Conservation (phyloP, 441 rosid genomes). For the Aleurites moluccanus region DNA sequence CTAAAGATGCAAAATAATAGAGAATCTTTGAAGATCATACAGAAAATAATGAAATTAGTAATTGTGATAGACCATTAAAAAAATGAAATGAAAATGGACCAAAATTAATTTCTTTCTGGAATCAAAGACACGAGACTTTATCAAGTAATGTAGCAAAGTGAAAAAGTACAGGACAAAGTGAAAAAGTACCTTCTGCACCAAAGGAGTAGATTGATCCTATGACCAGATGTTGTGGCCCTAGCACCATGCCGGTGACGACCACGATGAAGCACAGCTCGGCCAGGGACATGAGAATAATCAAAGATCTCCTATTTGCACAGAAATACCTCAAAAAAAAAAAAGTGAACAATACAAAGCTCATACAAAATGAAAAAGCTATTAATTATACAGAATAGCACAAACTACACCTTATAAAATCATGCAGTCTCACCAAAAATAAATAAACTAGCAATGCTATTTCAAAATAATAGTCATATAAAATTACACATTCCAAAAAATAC, state of each 20-base stretch:
- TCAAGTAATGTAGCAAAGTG: neutral
- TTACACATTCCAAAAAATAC: neutral
- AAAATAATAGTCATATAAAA: neutral
- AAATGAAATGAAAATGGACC: neutral
- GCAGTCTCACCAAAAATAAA: neutral
- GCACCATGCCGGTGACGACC: constrained; percentile 95
- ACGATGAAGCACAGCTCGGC: constrained; percentile 82
- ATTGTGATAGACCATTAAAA: neutral
- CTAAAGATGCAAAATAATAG: neutral
- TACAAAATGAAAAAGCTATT: neutral
- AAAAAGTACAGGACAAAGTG: neutral
- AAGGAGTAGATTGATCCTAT: constrained; percentile 69
- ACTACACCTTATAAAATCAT: neutral
- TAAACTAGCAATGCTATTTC: neutral
- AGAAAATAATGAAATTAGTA: neutral
- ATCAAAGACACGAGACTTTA: neutral
- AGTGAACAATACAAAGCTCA: neutral
- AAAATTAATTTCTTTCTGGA: neutral
- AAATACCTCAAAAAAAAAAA: constrained; percentile 22
- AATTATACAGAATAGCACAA: neutral
- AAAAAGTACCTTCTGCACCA: constrained; percentile 79
- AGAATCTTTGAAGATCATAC: neutral
- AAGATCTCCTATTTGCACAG: constrained; percentile 52
- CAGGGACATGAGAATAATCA: constrained; percentile 65
- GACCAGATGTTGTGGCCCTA: constrained; percentile 84